Base-by-base conservation (phyloP, 2,329 filamentous ascomycete species). In the Trichoderma asperellum region DNA sequence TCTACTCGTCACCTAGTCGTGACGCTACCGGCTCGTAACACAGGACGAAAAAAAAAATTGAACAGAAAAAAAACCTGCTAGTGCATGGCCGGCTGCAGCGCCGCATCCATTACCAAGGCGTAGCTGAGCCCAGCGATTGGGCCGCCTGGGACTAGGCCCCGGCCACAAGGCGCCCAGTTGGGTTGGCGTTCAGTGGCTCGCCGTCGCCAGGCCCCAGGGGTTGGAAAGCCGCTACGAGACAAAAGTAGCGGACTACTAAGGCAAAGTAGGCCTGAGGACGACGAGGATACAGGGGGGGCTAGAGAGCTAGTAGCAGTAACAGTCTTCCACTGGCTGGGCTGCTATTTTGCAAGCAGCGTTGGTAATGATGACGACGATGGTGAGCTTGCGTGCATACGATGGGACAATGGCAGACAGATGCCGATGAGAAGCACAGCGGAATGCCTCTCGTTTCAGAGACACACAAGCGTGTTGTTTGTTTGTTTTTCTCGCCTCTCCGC, bases 71-170 rank as follows among this genome's bases (percentile, higher is more conserved):
- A 66, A 65, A 57, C 53, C 37, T 66, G 53, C 63, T 66, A 66
- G 63, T 53, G 43, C 58, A 32, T 49, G 47, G 47, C 47, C 47
- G 47, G 47, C 47, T 49, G 47, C 47, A 49, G 47, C 47, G 47
- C 47, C 47, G 47, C 47, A 49, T 49, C 47, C 47, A 49, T 49
- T 49, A 49, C 24, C 47, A 49, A 49, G 47, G 34, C 34, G 21
- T 27, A n/a, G 43, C 4, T 24, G 34, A n/a, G 59, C 40, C n/a
- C 61, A 56, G 61, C 62, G 63, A 66, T 58, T 66, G 63, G 63
- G 12, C 40, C 63, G 63, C 37, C 37, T 66, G 53, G 53, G 5
- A 43, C 53, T 16, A 29, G 53, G n/a, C 37, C 49, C 62, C 47
- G 14, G 35, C 43, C 27, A 18, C 27, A 49, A 61, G 59, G 40